Evolutionary conservation across 768 basidiomycete species (phyloP).

Genomic region (Lentinula lateritia): DNA sequence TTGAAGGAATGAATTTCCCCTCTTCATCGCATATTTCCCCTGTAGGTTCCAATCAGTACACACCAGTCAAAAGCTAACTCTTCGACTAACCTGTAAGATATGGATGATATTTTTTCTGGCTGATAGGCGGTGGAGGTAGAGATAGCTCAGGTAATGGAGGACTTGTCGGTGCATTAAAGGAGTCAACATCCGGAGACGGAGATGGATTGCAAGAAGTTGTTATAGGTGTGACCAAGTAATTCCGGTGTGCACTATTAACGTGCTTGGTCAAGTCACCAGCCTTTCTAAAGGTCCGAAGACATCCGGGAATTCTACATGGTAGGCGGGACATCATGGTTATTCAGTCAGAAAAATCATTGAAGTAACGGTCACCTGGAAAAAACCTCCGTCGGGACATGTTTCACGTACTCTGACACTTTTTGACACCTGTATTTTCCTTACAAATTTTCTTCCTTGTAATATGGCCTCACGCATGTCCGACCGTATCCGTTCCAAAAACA

Average conservation of each 20-base stretch:
- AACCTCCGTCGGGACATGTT: not conserved
- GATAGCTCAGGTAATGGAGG: not conserved
- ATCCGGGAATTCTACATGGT: not conserved
- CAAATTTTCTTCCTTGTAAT: not conserved
- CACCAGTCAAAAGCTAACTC: not conserved
- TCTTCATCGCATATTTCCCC: slow-evolving; percentile 3
- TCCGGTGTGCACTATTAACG: not conserved
- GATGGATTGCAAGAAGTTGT: not conserved
- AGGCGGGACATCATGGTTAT: not conserved
- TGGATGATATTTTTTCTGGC: not conserved
- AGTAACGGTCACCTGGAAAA: too few species aligned
- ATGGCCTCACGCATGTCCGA: not conserved
- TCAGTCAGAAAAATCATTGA: not conserved
- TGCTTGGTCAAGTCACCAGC: not conserved
- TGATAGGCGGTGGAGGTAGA: not conserved
- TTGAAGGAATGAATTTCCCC: not conserved
- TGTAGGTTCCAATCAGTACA: not conserved
- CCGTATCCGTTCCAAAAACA: not conserved
- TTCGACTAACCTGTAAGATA: not conserved
- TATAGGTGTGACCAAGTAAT: not conserved
- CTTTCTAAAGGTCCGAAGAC: not conserved
- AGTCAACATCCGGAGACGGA: not conserved
- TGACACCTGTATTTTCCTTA: not conserved
- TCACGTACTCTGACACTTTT: not conserved
- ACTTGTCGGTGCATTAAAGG: not conserved